These are phyloP conservation scores for Naganishia onofrii DNA, from an alignment of 768 basidiomycete species.

Conservation along the genomic window DNA sequence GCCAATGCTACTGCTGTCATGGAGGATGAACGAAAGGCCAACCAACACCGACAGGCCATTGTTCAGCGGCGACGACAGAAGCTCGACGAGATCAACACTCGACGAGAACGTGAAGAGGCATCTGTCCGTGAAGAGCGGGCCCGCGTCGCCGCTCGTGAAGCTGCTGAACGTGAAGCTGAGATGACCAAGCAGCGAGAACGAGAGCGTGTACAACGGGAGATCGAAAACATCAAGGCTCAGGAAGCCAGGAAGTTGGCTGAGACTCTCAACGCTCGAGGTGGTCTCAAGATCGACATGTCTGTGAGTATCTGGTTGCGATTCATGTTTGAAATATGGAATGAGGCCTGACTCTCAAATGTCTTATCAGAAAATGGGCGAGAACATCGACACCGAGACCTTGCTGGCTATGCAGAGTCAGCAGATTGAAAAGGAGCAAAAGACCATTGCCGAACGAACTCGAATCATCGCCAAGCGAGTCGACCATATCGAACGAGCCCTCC, in stretches of 20 bases:
- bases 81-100: conserved; percentile 73
- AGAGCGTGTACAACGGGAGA: conserved; percentile 55
- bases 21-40: conserved; percentile 51
- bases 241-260: conserved; percentile 87
- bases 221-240: conserved; percentile 71
- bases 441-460: conserved; percentile 74
- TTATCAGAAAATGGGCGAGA: conserved; percentile 21
- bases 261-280: conserved; percentile 73
- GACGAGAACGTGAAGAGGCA: conserved; percentile 85
- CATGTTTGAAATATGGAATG: neutral
- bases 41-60: conserved; percentile 69
- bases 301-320: conserved; percentile 54
- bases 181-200: conserved; percentile 61
- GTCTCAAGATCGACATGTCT: conserved; percentile 66
- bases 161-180: conserved; percentile 65
- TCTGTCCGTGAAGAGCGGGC: conserved; percentile 69
- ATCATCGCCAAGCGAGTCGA: conserved; percentile 85
- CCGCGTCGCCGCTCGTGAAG: conserved; percentile 64
- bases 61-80: conserved; percentile 82
- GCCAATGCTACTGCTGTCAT: conserved; percentile 56
- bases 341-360: neutral
- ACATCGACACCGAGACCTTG: conserved; percentile 71
- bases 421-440: conserved; percentile 93
- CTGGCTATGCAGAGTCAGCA: conserved; percentile 89
- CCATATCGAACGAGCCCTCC: conserved; percentile 89